Base-by-base conservation (phyloP, 2,329 filamentous ascomycete genomes). In the Epichloe brachyelytri region DNA sequence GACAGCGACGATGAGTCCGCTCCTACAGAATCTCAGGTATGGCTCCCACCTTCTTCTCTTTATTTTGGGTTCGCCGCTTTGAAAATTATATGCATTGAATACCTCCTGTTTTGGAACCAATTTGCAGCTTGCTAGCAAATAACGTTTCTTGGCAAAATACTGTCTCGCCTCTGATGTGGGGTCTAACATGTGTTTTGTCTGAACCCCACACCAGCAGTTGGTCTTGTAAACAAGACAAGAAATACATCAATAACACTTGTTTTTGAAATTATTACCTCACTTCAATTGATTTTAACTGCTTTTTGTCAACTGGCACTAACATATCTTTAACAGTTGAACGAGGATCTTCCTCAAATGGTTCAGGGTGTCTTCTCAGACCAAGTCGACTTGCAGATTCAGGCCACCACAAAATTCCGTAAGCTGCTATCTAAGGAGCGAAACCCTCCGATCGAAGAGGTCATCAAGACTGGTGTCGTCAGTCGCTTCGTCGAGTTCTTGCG, bases 261-360 rank as follows among this genome's bases (percentile, higher is more conserved):
- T 12, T 4, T 7, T 5, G n/a, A 14, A 34, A 30, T 17, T 2
- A 15, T n/a, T 37, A 38, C 12, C 19, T 20, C 30, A 20, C 11
- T 30, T 30, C 4, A 11, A 3, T 46, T 6, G 17, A 38, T 12
- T 15, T 3, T 3, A 6, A 15, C 10, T 22, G 17, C 14, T 46
- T 26, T n/a, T 11, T 11, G 19, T 70, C 55, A 70, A 70, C 62
- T 22, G 51, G 20, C 26, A 43, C 41, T 39, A 33, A 37, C 41
- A 1, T 37, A 40, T 39, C 33, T 51, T 3, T 22, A 40, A 34
- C 50, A 98, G 93, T 78, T 98, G 68, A 95, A 93, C 68, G 90
- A 96, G 72, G 93, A 98, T 68, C 88, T 98, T 60, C 93, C 93
- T 62, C 84, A 93, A 74, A 98, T 98, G 93, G 93, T 97, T 56